Percentiles rank a stretch among this genome's conserved stretches.
These are phyloP conservation scores for Sesbania bispinosa DNA, from an alignment of 306 rosid species.

Conservation along the genomic window DNA sequence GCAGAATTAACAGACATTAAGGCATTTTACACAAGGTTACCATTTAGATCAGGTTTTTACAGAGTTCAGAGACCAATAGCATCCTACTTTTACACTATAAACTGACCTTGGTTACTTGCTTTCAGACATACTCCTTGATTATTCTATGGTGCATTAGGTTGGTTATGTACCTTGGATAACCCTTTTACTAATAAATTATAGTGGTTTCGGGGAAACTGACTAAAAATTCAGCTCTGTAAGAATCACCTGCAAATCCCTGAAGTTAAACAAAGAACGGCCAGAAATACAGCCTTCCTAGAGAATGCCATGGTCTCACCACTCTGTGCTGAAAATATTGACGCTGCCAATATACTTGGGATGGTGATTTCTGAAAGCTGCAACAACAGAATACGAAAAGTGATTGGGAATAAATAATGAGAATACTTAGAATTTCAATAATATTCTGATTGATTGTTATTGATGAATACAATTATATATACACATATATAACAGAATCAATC, in stretches of 20 bases:
- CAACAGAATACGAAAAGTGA: background rate
- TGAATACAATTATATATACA: no score
- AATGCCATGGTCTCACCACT: slow-evolving; percentile 49
- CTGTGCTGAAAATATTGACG: slow-evolving; percentile 72
- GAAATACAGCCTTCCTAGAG: slow-evolving; percentile 43
- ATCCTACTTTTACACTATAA: background rate
- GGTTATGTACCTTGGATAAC: background rate
- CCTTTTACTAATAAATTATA: background rate
- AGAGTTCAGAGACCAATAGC: background rate
- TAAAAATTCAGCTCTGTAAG: slow-evolving; percentile 3
- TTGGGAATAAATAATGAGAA: background rate
- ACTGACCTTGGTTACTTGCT: background rate
- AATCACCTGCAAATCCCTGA: slow-evolving; percentile 79
- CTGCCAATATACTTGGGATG: slow-evolving; percentile 64
- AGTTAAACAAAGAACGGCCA: slow-evolving; percentile 52
- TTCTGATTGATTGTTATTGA: no score
- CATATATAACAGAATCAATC: no score
- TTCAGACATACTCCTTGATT: background rate
- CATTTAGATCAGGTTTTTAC: background rate
- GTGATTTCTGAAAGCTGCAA: slow-evolving; percentile 75
- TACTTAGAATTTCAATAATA: no score
- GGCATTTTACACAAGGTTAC: background rate
- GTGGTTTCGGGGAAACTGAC: background rate
- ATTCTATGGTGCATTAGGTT: background rate
- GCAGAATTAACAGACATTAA: background rate